Conservation (phyloP, 2,329 filamentous ascomycete species). For the Xylaria hypoxylon region DNA sequence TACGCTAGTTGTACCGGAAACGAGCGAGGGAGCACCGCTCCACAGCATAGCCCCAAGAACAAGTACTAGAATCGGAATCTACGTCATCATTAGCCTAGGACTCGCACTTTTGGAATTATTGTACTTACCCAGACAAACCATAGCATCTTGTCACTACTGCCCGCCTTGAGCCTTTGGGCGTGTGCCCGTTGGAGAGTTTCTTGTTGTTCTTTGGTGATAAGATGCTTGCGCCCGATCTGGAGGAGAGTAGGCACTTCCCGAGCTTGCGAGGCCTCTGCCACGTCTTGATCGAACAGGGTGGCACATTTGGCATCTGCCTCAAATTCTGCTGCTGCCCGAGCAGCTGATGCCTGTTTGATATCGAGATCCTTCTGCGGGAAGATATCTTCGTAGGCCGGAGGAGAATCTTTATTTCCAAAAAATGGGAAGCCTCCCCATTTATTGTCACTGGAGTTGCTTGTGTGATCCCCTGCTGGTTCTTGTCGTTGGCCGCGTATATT, state of each 20-base stretch:
- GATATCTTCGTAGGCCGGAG: constrained; percentile 83
- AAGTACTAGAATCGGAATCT: constrained; percentile 55
- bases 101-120: not conserved
- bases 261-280: constrained; percentile 47
- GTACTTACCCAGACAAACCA: constrained; percentile 74
- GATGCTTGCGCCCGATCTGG: constrained; percentile 71
- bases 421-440: constrained; percentile 76
- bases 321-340: constrained; percentile 67
- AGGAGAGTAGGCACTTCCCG: constrained; percentile 58
- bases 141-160: constrained; percentile 72
- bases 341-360: constrained; percentile 68
- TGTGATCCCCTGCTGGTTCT: constrained; percentile 57
- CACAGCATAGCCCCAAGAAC: constrained; percentile 53
- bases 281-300: constrained; percentile 62
- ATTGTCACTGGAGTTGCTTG: constrained; percentile 61
- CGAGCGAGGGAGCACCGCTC: constrained; percentile 50
- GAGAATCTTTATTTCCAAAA: constrained; percentile 61
- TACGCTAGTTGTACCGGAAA: constrained; percentile 37
- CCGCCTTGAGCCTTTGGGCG: constrained; percentile 71
- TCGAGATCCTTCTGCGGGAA: constrained; percentile 70
- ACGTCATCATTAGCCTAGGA: constrained; percentile 37
- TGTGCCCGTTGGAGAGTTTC: constrained; percentile 71
- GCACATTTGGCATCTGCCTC: constrained; percentile 70
- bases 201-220: constrained; percentile 73
- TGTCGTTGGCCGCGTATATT: constrained; percentile 66